These are phyloP conservation scores for Populus hybrid DNA, from an alignment of 441 rosid genomes.

Conservation along the genomic window DNA sequence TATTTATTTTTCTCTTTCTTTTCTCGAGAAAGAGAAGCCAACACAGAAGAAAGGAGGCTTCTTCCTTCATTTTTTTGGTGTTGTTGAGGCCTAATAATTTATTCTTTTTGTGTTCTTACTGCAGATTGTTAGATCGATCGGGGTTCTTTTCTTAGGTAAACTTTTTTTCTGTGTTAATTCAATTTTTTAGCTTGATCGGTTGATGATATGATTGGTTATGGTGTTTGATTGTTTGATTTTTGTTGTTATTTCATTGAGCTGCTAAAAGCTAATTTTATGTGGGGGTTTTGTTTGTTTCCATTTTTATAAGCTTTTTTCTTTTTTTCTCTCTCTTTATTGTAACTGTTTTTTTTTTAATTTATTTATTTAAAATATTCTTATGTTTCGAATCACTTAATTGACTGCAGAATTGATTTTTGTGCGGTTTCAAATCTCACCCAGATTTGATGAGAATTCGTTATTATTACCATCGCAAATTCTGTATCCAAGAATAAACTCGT, in stretches of 20 bases:
- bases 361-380: neutral
- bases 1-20: conserved; percentile 18
- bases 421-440: too few relatives aligned
- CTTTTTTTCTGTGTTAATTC: conserved; percentile 5
- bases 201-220: conserved; percentile 8
- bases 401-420: too few relatives aligned
- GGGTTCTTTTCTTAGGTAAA: conserved; percentile 32
- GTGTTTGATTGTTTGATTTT: conserved; percentile 1
- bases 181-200: conserved; percentile 29
- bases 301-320: too few relatives aligned
- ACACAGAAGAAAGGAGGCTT: conserved; percentile 8
- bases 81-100: neutral
- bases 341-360: too few relatives aligned
- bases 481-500: too few relatives aligned
- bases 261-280: neutral
- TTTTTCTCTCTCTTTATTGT: too few relatives aligned
- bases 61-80: neutral
- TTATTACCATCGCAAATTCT: too few relatives aligned
- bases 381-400: neutral
- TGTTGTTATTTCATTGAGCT: neutral
- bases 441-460: too few relatives aligned
- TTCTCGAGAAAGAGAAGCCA: conserved; percentile 29
- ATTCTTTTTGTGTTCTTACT: conserved; percentile 6
- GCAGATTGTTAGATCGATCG: conserved; percentile 51
- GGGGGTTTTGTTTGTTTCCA: neutral